phyloP scores from a whole-genome alignment of 257 asterid genomes.

The Salvia miltiorrhiza region DNA sequence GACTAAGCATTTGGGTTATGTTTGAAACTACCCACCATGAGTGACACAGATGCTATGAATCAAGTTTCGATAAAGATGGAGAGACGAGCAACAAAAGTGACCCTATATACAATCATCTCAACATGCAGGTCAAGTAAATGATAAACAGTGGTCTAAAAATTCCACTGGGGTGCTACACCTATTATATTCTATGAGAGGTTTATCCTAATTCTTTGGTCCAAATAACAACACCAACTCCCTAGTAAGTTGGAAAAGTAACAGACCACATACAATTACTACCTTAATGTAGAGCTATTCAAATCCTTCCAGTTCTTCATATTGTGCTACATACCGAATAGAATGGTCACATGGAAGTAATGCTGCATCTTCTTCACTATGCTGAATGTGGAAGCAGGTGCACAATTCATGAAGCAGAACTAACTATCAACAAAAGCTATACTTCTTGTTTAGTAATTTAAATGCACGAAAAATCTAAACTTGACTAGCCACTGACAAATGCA shows the following conservation, averaged over 20 bases:
- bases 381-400: neutral
- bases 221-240: neutral
- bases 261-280: neutral
- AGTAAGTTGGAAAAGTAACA: neutral
- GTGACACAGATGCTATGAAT: neutral
- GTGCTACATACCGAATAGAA: neutral
- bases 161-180: neutral
- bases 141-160: neutral
- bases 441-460: neutral
- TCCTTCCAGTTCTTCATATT: neutral
- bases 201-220: neutral
- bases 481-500: neutral
- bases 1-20: neutral
- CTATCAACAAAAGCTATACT: neutral
- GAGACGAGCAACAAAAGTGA: neutral
- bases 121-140: neutral
- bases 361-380: neutral
- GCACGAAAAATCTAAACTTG: neutral
- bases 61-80: neutral
- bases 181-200: neutral
- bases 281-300: neutral
- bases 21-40: neutral
- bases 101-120: neutral
- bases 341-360: neutral
- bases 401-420: neutral